Conservation (phyloP, 805 yeast genomes). For the Yamadazyma sp. region DNA sequence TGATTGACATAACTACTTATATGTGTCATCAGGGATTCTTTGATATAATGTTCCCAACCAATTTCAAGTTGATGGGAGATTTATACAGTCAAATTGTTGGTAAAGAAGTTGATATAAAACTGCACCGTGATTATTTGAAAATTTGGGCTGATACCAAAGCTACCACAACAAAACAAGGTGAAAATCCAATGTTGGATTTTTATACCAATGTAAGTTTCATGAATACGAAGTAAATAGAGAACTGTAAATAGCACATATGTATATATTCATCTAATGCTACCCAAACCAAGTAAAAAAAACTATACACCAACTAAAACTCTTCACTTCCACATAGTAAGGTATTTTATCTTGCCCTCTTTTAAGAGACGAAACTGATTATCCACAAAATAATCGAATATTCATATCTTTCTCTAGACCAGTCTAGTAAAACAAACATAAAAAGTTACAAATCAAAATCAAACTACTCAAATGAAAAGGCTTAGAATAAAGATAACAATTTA, state of each 20-base stretch:
- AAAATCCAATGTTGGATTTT: constrained; percentile 78
- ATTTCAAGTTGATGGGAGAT: constrained; percentile 60
- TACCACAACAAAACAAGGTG: constrained; percentile 73
- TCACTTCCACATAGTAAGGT: too few species aligned
- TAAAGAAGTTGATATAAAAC: constrained; percentile 48
- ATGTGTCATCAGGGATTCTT: constrained; percentile 85
- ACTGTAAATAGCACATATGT: neutral
- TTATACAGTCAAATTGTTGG: constrained; percentile 65
- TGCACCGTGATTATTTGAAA: constrained; percentile 63
- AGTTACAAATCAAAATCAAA: too few species aligned
- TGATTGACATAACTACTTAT: constrained; percentile 68
- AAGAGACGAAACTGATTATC: too few species aligned
- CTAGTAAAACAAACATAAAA: too few species aligned
- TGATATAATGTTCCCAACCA: constrained; percentile 85
- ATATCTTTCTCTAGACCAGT: too few species aligned
- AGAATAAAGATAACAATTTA: constrained; percentile 12
- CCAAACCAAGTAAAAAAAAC: too few species aligned
- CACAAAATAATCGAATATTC: too few species aligned
- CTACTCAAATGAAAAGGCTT: too few species aligned
- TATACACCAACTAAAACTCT: too few species aligned
- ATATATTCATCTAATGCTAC: too few species aligned
- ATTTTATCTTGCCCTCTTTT: too few species aligned
- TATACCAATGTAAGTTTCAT: constrained; percentile 73
- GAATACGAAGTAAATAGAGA: constrained; percentile 11
- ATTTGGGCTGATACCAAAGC: constrained; percentile 69